Evolutionary conservation across 495 filamentous ascomycete genomes (phyloP).

Genomic region (Copromyces sp.): DNA sequence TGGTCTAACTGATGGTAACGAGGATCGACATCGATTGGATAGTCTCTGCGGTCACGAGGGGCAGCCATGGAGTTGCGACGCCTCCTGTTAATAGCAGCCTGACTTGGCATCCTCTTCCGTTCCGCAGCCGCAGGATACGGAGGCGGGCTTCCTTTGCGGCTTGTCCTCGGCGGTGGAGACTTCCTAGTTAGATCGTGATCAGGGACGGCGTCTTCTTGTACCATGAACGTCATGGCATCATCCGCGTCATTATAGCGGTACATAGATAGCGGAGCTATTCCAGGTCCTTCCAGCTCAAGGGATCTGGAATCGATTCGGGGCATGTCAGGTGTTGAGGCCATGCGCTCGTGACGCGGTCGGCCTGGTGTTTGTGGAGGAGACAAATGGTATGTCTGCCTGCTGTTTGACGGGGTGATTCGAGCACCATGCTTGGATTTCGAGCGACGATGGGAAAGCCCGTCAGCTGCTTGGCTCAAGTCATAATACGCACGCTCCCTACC

Average conservation of each 20-base stretch:
- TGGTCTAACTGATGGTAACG: not conserved
- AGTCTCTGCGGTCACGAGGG: slow-evolving; percentile 13
- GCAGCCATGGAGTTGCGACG: slow-evolving; percentile 6
- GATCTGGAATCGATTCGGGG: not conserved
- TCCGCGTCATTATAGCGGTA: slow-evolving; percentile 5
- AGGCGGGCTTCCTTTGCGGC: slow-evolving; percentile 13
- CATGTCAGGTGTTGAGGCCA: slow-evolving; percentile 10
- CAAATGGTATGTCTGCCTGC: slow-evolving; percentile 8
- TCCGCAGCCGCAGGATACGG: slow-evolving; percentile 13
- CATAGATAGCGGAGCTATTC: not conserved
- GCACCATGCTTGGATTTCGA: slow-evolving; percentile 9
- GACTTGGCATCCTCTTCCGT: slow-evolving; percentile 13
- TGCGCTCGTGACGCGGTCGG: slow-evolving; percentile 4
- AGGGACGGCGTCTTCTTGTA: slow-evolving; percentile 10
- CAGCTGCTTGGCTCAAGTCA: slow-evolving; percentile 12
- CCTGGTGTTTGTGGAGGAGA: slow-evolving; percentile 1
- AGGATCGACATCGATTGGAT: slow-evolving; percentile 13
- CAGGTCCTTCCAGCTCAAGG: not conserved
- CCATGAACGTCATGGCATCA: slow-evolving; percentile 22
- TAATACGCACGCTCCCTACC: slow-evolving; percentile 33
- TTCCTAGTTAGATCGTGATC: not conserved
- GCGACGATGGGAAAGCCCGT: slow-evolving; percentile 4
- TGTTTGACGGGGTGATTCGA: slow-evolving; percentile 8
- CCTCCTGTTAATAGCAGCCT: slow-evolving; percentile 9
- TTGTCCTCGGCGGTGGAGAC: slow-evolving; percentile 11